These are phyloP conservation scores for Pleurostoma richardsiae DNA, from an alignment of 2,329 filamentous ascomycete species.

Conservation along the genomic window DNA sequence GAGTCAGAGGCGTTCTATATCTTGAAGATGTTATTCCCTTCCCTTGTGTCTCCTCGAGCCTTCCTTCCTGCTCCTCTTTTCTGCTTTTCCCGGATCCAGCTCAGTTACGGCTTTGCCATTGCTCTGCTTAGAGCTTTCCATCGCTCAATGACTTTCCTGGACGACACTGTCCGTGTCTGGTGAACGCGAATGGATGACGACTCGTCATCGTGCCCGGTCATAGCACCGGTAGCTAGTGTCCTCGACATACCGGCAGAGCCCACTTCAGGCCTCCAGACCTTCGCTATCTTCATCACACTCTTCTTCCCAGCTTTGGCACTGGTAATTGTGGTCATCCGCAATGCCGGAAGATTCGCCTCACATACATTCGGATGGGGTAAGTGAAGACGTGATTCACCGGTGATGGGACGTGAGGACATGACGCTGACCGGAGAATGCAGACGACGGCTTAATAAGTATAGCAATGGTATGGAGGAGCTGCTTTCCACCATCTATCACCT, in stretches of 20 bases:
- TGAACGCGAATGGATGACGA: neutral
- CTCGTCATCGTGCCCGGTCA: neutral
- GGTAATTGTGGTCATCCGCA: constrained; percentile 15
- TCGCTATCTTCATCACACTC: constrained; percentile 21
- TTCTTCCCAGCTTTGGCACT: constrained; percentile 21
- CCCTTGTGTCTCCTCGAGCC: neutral
- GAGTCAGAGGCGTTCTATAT: neutral
- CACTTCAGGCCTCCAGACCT: constrained; percentile 17
- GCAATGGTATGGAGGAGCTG: constrained; percentile 13
- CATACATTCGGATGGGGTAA: constrained; percentile 12
- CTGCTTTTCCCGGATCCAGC: neutral
- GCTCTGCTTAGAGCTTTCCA: too few species aligned
- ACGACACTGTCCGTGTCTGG: neutral
- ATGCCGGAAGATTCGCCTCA: constrained; percentile 15
- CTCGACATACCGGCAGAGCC: constrained; percentile 8
- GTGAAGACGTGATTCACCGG: neutral
- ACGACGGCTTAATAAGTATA: constrained; percentile 23
- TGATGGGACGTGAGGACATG: too few species aligned
- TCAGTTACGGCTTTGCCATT: neutral
- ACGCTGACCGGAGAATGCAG: constrained; percentile 2
- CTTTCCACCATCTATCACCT: neutral
- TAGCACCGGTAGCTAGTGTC: neutral
- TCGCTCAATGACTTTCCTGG: too few species aligned
- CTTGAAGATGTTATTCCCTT: neutral
- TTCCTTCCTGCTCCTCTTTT: neutral